Base-by-base conservation (phyloP, 2,329 filamentous ascomycete genomes). In the Fonsecaea multimorphosa region DNA sequence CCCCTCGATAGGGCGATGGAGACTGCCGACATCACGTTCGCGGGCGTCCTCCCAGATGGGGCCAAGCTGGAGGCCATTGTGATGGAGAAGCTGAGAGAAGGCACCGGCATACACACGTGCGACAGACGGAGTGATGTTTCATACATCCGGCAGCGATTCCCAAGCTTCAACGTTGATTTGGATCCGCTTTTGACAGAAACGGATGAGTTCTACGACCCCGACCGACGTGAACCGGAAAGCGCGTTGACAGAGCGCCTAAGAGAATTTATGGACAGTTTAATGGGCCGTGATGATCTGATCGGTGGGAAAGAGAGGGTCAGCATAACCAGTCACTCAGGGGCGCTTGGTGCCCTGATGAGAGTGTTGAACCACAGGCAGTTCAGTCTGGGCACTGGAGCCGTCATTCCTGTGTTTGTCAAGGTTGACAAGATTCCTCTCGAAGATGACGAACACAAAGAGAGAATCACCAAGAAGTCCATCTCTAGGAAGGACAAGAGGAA, bases 71-170 rank as follows among this genome's bases (percentile, higher is more conserved):
- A 0, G 87, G 87, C 68, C 71, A 74, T 32, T 0, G 76, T 89
- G 63, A 87, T 87, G 72, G 87, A 89, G 78, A 75, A 84, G 36
- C 78, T 88, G 36, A 80, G 87, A 16, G 87, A 89, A 75, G 84
- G 84, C 0, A 81, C 87, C 58, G 86, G 85, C 19, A 80, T 85
- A 27, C 87, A 89, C 73, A 89, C 87, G 1, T 89, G 87, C 73
- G 86, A 89, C 74, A 79, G 82, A 11, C 81, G 87, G 7, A 84
- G 82, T 32, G 76, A 73, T 58, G 80, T 78, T 61, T 76, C 81
- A 0, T 78, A 76, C 46, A 87, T 89, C 63, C 72, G 74, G 4
- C 52, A 72, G 1, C 61, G 58, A 5, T 72, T 58, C 61, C 68
- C 66, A 22, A 77, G 78, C 49, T 87, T 84, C 71, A 84, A 85